Evolutionary conservation across 805 yeast genomes (phyloP).

Genomic region (Candida saitoana): DNA sequence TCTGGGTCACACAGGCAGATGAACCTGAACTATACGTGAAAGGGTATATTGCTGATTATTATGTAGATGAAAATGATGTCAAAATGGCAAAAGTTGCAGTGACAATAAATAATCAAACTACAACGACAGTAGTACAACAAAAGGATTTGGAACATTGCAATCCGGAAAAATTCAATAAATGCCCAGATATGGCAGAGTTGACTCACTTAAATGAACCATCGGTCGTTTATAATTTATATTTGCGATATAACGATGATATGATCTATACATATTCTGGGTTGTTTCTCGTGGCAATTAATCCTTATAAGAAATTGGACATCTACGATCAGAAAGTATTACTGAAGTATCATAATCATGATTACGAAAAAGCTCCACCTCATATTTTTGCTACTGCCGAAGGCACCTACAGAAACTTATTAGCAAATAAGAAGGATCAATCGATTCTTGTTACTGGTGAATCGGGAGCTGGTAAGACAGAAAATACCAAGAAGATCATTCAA

Average conservation of each 20-base stretch:
- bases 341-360: constrained; percentile 44
- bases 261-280: constrained; percentile 95
- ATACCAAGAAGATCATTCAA: constrained; percentile 90
- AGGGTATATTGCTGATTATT: constrained; percentile 52
- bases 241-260: constrained; percentile 70
- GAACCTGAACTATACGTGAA: constrained; percentile 47
- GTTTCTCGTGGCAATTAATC: constrained; percentile 92
- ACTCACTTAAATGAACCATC: constrained; percentile 94
- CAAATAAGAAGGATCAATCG: constrained; percentile 73
- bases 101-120: constrained; percentile 39
- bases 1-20: constrained; percentile 70
- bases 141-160: constrained; percentile 61
- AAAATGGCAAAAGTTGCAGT: constrained; percentile 27
- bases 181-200: constrained; percentile 92
- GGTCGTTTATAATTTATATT: constrained; percentile 77
- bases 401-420: constrained; percentile 72
- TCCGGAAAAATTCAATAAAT: constrained; percentile 85
- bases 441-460: constrained; percentile 97
- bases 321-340: constrained; percentile 59
- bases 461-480: constrained; percentile 99
- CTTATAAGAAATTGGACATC: constrained; percentile 71
- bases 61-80: constrained; percentile 27
- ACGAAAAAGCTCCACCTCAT: constrained; percentile 62
- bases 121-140: constrained; percentile 38
- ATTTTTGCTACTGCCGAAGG: constrained; percentile 82